phyloP scores from a whole-genome alignment of 768 basidiomycete genomes.

The Leccinum uliginosum region DNA sequence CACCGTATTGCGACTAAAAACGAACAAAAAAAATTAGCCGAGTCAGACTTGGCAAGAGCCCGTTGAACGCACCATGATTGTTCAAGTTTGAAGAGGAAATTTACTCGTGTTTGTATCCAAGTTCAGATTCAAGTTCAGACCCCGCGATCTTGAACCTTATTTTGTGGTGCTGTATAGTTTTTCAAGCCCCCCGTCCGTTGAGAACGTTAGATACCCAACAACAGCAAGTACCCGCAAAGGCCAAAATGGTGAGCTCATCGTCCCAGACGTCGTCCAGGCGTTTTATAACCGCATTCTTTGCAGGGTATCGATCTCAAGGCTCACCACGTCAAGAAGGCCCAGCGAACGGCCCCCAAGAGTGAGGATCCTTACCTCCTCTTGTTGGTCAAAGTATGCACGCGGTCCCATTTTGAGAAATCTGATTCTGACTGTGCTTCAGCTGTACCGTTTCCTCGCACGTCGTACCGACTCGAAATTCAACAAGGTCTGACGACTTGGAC shows the following conservation, averaged over 20 bases:
- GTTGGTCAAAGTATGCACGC: conserved; percentile 81
- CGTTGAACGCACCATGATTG: conserved; percentile 59
- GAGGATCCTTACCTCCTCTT: conserved; percentile 99
- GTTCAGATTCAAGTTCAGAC: conserved; percentile 25
- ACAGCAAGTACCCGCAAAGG: conserved; percentile 52
- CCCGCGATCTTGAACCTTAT: conserved; percentile 35
- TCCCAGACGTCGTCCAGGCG: conserved; percentile 27
- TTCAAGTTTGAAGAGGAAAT: conserved; percentile 42
- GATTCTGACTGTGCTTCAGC: conserved; percentile 42
- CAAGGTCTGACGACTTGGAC: conserved; percentile 53
- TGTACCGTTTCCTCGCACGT: conserved; percentile 98
- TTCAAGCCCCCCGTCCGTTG: conserved; percentile 48
- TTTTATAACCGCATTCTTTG: conserved; percentile 10
- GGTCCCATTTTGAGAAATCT: conserved; percentile 2
- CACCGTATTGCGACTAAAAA: conserved; percentile 54
- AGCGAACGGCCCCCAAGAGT: conserved; percentile 92
- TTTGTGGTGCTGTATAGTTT: conserved; percentile 55
- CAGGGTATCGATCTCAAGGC: conserved; percentile 94
- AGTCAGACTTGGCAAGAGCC: background rate
- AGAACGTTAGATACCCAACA: conserved; percentile 30
- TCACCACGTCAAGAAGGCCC: conserved; percentile 99
- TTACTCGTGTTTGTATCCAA: conserved; percentile 44
- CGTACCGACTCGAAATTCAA: conserved; percentile 96
- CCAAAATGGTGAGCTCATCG: conserved; percentile 77
- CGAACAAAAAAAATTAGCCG: conserved; percentile 4